Conservation (phyloP, 202 grass and related monocot species). For the Cymbopogon flexuosus region DNA sequence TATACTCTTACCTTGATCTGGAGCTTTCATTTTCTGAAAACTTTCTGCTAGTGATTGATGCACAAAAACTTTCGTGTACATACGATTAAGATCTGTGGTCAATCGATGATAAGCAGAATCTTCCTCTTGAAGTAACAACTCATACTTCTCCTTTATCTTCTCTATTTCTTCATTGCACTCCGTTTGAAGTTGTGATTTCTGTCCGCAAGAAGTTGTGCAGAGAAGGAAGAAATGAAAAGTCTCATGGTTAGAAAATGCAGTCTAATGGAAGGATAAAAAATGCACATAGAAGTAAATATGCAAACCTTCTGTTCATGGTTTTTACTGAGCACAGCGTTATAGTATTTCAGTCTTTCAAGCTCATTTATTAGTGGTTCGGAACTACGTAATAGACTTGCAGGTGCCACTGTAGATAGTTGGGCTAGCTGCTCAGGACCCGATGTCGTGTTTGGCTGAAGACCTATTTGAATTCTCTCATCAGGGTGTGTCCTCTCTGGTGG, state of each 20-base stretch:
- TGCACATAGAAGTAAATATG: slow-evolving; percentile 19
- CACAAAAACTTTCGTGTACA: slow-evolving; percentile 46
- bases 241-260: slow-evolving; percentile 11
- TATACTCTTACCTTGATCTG: slow-evolving; percentile 20
- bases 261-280: slow-evolving; percentile 3
- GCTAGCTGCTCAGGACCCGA: slow-evolving; percentile 11
- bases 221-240: slow-evolving; percentile 22
- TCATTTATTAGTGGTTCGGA: slow-evolving; percentile 70
- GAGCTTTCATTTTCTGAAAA: slow-evolving; percentile 35
- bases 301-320: slow-evolving; percentile 45
- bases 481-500: slow-evolving; percentile 23
- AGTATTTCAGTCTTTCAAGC: slow-evolving; percentile 39
- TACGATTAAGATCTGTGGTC: slow-evolving; percentile 8
- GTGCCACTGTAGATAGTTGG: slow-evolving; percentile 37
- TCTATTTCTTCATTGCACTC: slow-evolving; percentile 60
- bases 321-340: slow-evolving; percentile 15
- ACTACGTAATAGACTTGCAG: slow-evolving; percentile 27
- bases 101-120: slow-evolving; percentile 27
- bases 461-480: slow-evolving; percentile 30
- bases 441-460: slow-evolving; percentile 19
- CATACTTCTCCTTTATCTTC: slow-evolving; percentile 48
- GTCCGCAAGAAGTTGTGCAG: slow-evolving; percentile 27
- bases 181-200: slow-evolving; percentile 46
- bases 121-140: slow-evolving; percentile 45
- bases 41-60: slow-evolving; percentile 58